Evolutionary conservation across 2,329 filamentous ascomycete genomes (phyloP).

Genomic region (Nakataea oryzae): DNA sequence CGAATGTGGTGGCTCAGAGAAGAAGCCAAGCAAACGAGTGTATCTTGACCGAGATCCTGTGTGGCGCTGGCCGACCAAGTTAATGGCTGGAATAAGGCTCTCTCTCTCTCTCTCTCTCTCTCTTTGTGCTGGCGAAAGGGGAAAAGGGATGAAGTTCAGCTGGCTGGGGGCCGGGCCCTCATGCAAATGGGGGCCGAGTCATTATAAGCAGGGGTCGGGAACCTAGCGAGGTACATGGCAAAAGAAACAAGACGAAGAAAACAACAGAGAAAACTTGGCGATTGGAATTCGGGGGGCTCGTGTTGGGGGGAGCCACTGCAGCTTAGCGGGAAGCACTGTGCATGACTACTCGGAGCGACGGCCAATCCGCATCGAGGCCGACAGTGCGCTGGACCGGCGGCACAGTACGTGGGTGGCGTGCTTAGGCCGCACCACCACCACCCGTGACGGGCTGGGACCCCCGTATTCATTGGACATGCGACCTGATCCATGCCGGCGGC

Average conservation of each 20-base stretch:
- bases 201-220: neutral
- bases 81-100: neutral
- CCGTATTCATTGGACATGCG: neutral
- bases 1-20: neutral
- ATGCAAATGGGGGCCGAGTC: neutral
- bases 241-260: neutral
- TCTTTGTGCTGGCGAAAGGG: neutral
- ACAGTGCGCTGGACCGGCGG: neutral
- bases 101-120: too few relatives aligned
- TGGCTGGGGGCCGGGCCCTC: neutral
- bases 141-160: neutral
- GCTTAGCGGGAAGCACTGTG: constrained; percentile 11
- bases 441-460: neutral
- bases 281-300: neutral
- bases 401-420: neutral
- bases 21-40: neutral
- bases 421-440: too few relatives aligned
- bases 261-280: neutral
- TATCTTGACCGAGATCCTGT: neutral
- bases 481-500: neutral
- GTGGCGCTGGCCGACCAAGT: neutral
- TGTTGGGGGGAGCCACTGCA: constrained; percentile 10
- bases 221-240: neutral
- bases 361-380: neutral
- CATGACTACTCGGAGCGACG: neutral